Evolutionary conservation across 371 early-diverging fungal species (phyloP).

Genomic region (Encephalitozoon romaleae): DNA sequence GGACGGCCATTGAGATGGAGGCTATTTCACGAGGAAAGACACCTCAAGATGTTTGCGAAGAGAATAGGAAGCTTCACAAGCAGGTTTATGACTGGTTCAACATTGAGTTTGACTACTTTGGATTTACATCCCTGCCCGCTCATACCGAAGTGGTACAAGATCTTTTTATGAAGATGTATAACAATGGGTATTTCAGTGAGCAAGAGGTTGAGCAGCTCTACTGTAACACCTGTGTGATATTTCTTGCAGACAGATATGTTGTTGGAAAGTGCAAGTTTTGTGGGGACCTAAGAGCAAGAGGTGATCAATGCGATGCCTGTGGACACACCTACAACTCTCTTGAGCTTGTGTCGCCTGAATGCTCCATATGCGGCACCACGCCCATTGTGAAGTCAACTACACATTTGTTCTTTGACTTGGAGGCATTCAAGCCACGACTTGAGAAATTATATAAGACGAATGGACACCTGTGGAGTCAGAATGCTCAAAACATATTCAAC

Average conservation of each 20-base stretch:
- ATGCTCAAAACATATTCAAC: slow-evolving; percentile 78
- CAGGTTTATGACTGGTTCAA: slow-evolving; percentile 88
- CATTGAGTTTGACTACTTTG: slow-evolving; percentile 87
- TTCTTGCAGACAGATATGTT: slow-evolving; percentile 95
- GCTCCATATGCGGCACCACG: slow-evolving; percentile 74
- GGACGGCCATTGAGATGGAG: slow-evolving; percentile 98
- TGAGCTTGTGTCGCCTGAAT: slow-evolving; percentile 83
- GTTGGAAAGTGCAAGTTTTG: slow-evolving; percentile 87
- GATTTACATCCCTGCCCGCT: slow-evolving; percentile 76
- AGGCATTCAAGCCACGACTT: slow-evolving; percentile 67
- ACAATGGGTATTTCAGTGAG: slow-evolving; percentile 69
- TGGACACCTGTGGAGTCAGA: slow-evolving; percentile 74
- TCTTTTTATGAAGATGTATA: slow-evolving; percentile 72
- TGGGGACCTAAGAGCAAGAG: slow-evolving; percentile 71
- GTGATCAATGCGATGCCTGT: slow-evolving; percentile 98
- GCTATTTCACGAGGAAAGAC: slow-evolving; percentile 64
- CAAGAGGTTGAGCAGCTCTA: slow-evolving; percentile 76
- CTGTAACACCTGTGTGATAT: slow-evolving; percentile 81
- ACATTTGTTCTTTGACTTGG: slow-evolving; percentile 84
- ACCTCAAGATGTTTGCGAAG: slow-evolving; percentile 85
- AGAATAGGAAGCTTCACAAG: slow-evolving; percentile 78
- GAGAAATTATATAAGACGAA: slow-evolving; percentile 69
- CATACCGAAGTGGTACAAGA: slow-evolving; percentile 85
- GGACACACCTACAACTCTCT: slow-evolving; percentile 76
- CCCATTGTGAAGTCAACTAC: slow-evolving; percentile 68